Evolutionary conservation across 495 filamentous ascomycete genomes (phyloP).

Genomic region (Staphylotrichum longicolle): DNA sequence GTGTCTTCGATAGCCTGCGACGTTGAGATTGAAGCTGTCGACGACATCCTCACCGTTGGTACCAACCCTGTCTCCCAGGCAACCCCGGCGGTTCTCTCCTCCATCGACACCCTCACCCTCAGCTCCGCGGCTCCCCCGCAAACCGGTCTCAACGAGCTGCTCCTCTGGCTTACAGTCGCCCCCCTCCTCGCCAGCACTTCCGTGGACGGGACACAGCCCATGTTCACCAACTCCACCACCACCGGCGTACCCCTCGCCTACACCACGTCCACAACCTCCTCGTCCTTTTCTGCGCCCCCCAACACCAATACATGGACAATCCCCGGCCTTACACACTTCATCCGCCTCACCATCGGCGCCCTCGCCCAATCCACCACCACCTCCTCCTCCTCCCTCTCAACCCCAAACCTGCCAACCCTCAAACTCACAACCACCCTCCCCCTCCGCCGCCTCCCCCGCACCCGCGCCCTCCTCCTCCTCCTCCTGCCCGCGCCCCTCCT

Average conservation of each 20-base stretch:
- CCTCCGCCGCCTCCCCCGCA: constrained; percentile 14
- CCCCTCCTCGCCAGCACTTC: constrained; percentile 26
- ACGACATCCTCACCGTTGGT: constrained; percentile 25
- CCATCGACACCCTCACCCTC: constrained; percentile 19
- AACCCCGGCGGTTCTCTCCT: constrained; percentile 24
- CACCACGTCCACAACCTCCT: no score
- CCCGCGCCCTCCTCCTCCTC: constrained; percentile 25
- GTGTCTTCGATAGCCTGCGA: constrained; percentile 30
- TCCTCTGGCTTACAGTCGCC: constrained; percentile 35
- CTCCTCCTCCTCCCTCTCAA: not conserved
- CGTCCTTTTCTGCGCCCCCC: not conserved
- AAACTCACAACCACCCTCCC: constrained; percentile 13
- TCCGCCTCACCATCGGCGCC: constrained; percentile 32
- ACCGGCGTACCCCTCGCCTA: constrained; percentile 23
- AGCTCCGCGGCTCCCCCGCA: constrained; percentile 9
- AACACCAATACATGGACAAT: constrained; percentile 34
- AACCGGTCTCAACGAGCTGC: constrained; percentile 31
- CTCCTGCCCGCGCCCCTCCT: constrained; percentile 12
- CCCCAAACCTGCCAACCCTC: not conserved
- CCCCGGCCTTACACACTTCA: constrained; percentile 25
- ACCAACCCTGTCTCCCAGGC: not conserved
- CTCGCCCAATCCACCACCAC: constrained; percentile 27
- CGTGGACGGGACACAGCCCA: constrained; percentile 32
- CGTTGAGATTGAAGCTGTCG: constrained; percentile 25
- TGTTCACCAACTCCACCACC: constrained; percentile 30